These are phyloP conservation scores for Didymella pomorum DNA, from an alignment of 2,329 filamentous ascomycete species.

Conservation along the genomic window DNA sequence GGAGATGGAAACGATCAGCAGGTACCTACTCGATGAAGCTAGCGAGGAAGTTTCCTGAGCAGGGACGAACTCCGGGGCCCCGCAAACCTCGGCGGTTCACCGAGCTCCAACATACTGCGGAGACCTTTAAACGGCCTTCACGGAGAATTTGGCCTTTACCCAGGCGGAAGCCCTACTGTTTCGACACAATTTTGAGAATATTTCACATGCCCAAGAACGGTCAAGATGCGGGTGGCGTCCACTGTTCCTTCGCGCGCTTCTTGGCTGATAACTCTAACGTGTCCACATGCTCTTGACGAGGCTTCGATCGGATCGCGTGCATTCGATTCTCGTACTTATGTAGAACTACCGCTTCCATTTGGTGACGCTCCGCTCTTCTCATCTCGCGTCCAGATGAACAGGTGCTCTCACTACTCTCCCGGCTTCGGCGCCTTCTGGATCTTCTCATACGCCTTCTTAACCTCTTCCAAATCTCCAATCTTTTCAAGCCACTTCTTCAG, in stretches of 20 bases:
- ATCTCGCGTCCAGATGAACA: too few relatives aligned
- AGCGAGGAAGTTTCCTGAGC: background rate
- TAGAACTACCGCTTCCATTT: too few relatives aligned
- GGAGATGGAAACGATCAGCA: background rate
- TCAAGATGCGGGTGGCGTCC: background rate
- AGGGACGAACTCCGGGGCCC: conserved; percentile 13
- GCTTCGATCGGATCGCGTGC: background rate
- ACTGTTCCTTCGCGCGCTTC: background rate
- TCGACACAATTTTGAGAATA: background rate
- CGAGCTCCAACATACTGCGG: background rate
- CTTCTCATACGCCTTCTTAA: conserved; percentile 27
- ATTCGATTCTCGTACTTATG: too few relatives aligned
- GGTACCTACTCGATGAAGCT: conserved; percentile 11
- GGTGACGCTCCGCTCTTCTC: too few relatives aligned
- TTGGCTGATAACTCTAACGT: background rate
- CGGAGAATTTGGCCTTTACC: background rate
- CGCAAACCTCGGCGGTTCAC: conserved; percentile 19
- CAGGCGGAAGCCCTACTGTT: conserved; percentile 1
- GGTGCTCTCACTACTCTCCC: background rate
- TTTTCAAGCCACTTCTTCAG: conserved; percentile 66
- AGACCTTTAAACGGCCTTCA: background rate
- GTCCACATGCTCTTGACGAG: background rate
- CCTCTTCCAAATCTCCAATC: conserved; percentile 29
- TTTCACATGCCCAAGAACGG: background rate
- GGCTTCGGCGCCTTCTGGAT: conserved; percentile 62